Percentiles rank a stretch among this genome's conserved stretches.
phyloP scores from a whole-genome alignment of 768 basidiomycete species.

The Coprinellus aureogranulatus region DNA sequence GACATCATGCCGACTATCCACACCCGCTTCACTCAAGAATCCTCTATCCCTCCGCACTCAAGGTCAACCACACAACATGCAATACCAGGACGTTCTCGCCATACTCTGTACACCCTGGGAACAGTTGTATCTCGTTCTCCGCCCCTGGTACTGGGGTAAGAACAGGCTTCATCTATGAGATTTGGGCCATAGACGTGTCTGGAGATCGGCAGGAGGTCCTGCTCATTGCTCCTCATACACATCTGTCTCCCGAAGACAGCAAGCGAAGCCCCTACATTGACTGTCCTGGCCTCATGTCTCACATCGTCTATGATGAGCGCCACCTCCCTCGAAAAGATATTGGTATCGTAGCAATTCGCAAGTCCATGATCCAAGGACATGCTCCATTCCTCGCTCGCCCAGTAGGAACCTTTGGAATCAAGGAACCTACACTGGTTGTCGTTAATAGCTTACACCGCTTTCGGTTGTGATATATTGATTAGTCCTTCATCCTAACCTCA shows the following conservation, averaged over 20 bases:
- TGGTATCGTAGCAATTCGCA: not conserved
- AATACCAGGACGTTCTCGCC: conserved; percentile 9
- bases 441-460: not conserved
- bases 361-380: not conserved
- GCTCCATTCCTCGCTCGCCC: not conserved
- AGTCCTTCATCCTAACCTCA: no score
- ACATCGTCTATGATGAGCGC: not conserved
- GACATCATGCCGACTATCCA: not conserved
- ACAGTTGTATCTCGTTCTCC: conserved; percentile 10
- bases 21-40: not conserved
- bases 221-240: not conserved
- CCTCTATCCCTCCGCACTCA: not conserved
- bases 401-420: not conserved
- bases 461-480: no score
- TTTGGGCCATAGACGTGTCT: not conserved
- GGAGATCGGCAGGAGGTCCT: not conserved
- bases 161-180: not conserved
- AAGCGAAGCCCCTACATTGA: not conserved
- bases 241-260: not conserved
- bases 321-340: no score
- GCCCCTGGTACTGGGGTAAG: not conserved
- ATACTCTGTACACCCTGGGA: conserved; percentile 7
- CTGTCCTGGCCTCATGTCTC: not conserved
- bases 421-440: not conserved
- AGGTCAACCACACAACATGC: not conserved